phyloP scores from a whole-genome alignment of 1,284 basidiomycete genomes.

The Puccinia sorghi region DNA sequence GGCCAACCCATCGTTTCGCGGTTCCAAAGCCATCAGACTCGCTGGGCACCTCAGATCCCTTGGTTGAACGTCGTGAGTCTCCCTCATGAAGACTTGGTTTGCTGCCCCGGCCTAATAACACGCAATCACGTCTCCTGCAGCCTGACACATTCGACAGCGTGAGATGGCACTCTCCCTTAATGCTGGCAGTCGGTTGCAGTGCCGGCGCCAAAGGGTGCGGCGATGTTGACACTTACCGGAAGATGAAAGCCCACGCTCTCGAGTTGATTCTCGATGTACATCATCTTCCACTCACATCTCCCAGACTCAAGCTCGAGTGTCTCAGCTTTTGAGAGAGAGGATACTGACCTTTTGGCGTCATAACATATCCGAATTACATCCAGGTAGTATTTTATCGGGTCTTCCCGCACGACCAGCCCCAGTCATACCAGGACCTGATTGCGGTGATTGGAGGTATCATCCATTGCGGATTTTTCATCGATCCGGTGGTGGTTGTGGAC shows the following conservation, averaged over 20 bases:
- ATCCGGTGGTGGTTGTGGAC: constrained; percentile 31
- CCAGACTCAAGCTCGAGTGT: too few relatives aligned
- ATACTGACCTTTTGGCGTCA: not conserved
- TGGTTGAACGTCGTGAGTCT: constrained; percentile 43
- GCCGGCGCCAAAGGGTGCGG: constrained; percentile 18
- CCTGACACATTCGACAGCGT: constrained; percentile 38
- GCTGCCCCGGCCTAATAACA: too few relatives aligned
- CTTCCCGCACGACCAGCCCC: constrained; percentile 34
- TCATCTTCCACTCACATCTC: constrained; percentile 4
- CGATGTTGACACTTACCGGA: constrained; percentile 30
- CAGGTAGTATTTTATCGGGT: constrained; percentile 38
- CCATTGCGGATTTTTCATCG: constrained; percentile 31
- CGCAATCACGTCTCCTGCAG: constrained; percentile 6
- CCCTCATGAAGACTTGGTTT: not conserved
- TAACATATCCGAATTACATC: not conserved
- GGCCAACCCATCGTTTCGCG: not conserved
- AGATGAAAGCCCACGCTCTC: constrained; percentile 25
- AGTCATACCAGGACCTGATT: constrained; percentile 42
- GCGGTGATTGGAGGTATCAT: constrained; percentile 41
- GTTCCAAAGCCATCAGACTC: constrained; percentile 33
- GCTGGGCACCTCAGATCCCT: constrained; percentile 39
- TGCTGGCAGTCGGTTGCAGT: constrained; percentile 37
- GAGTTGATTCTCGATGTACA: constrained; percentile 39
- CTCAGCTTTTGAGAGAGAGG: not conserved
- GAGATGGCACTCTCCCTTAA: constrained; percentile 29